phyloP scores from a whole-genome alignment of 352 stramenopile genomes.

The Pythium rhizo-oryzae region DNA sequence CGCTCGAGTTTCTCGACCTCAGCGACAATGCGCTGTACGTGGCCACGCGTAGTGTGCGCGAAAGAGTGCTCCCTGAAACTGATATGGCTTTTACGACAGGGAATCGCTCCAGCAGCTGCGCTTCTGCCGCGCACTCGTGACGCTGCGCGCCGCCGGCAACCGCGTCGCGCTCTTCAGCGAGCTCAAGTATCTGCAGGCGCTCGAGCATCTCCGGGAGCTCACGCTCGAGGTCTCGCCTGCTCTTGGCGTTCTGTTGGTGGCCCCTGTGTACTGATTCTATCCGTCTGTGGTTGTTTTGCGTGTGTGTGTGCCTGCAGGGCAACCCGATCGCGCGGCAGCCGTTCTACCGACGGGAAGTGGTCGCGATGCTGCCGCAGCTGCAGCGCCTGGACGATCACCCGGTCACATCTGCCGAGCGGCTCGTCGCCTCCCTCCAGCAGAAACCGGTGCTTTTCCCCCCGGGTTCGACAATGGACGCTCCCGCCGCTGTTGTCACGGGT shows the following conservation, averaged over 20 bases:
- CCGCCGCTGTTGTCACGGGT: not conserved
- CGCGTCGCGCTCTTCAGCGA: constrained; percentile 56
- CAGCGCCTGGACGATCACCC: constrained; percentile 43
- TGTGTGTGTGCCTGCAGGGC: constrained; percentile 33
- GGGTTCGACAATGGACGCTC: not conserved
- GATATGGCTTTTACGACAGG: constrained; percentile 15
- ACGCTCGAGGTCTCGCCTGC: constrained; percentile 37
- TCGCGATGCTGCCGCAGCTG: constrained; percentile 59
- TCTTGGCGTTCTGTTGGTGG: not conserved
- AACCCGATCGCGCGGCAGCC: constrained; percentile 52
- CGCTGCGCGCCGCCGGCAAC: constrained; percentile 51
- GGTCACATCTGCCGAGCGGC: constrained; percentile 50
- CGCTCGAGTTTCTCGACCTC: constrained; percentile 53
- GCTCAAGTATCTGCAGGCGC: constrained; percentile 51
- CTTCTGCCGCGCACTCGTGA: constrained; percentile 34
- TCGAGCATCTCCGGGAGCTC: constrained; percentile 46
- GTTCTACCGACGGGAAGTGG: constrained; percentile 53
- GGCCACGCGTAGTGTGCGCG: not conserved
- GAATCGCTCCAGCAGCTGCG: constrained; percentile 48
- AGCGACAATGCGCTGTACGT: constrained; percentile 59
- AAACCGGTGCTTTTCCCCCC: constrained; percentile 33
- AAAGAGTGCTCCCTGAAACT: not conserved
- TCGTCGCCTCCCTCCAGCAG: constrained; percentile 54
- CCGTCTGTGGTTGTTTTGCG: not conserved
- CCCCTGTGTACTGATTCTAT: no score